Base-by-base conservation (phyloP, 2,329 filamentous ascomycete species). In the Talaromyces rugulosus region DNA sequence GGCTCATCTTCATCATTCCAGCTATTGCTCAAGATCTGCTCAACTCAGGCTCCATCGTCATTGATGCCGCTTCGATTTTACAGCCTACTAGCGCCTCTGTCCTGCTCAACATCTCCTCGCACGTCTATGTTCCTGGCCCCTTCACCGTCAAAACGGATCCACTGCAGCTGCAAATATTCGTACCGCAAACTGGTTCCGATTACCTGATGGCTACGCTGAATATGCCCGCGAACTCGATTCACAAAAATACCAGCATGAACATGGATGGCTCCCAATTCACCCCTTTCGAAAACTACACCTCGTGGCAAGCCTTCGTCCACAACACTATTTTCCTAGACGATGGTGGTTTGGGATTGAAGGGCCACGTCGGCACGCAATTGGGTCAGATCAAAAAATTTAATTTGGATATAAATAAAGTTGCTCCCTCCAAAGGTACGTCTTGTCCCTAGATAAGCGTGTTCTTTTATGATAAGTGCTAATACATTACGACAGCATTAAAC, bases 1-100 rank as follows among this genome's bases (percentile, higher is more conserved):
- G 77, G 60, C 78, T 79, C 67, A 62, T 75, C 0, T 66, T 77
- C 54, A 68, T 72, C 18, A 70, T 79, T 6, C 77, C 77, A n/a
- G 75, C 75, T 14, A 69, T 78, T 34, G 75, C 77, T 0, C 77
- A 78, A 52, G 63, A 69, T 40, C 70, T 79, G 16, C 70, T 79
- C 23, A 64, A 77, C 56, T 70, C 73, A 54, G 74, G 74, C 4
- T 60, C 68, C 16, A 67, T 79, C 5, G 69, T 76, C 2, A 71
- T 79, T 34, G 70, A 72, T 64, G 67, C 68, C 52, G 74, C 74
- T 1, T 65, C 68, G 0, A 68, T 79, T 28, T 63, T 76, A 56
- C 69, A 76, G 16, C 71, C 76, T 9, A 69, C 68, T 1, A 70
- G 70, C 12, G 67, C 76, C n/a, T 69, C 68, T 2, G 66, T 78